phyloP scores from a whole-genome alignment of 768 basidiomycete genomes.

The Suillus lakei region DNA sequence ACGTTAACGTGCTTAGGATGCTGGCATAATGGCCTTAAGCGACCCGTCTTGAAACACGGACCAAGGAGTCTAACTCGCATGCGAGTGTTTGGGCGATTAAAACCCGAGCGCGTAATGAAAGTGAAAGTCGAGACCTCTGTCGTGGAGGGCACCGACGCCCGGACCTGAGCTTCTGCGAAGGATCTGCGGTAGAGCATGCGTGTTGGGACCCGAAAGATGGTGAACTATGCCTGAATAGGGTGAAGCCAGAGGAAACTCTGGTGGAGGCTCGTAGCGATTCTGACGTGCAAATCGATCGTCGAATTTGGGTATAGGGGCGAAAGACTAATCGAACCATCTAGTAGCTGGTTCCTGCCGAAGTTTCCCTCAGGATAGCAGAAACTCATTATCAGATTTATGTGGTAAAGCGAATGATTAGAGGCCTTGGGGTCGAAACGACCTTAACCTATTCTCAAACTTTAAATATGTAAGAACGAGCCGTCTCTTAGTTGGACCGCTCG shows the following conservation, averaged over 20 bases:
- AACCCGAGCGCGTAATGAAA: constrained; percentile 74
- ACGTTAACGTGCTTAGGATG: constrained; percentile 68
- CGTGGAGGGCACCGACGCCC: constrained; percentile 75
- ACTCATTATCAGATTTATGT: constrained; percentile 65
- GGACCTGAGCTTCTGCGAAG: constrained; percentile 75
- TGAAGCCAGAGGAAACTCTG: constrained; percentile 96
- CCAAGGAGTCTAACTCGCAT: constrained; percentile 86
- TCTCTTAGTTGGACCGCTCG: constrained; percentile 53
- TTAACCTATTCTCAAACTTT: constrained; percentile 83
- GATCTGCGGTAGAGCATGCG: constrained; percentile 81
- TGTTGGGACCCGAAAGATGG: constrained; percentile 91
- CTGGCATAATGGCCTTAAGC: constrained; percentile 80
- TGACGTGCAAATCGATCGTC: constrained; percentile 97
- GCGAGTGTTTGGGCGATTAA: constrained; percentile 76
- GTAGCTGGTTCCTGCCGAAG: constrained; percentile 93
- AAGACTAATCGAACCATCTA: constrained; percentile 96
- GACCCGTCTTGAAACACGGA: constrained; percentile 86
- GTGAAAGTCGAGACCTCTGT: constrained; percentile 69
- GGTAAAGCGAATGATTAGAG: constrained; percentile 91
- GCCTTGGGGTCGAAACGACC: constrained; percentile 88
- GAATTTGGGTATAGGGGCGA: constrained; percentile 95
- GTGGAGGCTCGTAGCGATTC: constrained; percentile 95
- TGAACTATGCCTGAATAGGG: constrained; percentile 91
- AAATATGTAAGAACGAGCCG: constrained; percentile 63
- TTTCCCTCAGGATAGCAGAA: constrained; percentile 80